Conservation (phyloP, 163 green algal genomes). For the Scenedesmus sp. region DNA sequence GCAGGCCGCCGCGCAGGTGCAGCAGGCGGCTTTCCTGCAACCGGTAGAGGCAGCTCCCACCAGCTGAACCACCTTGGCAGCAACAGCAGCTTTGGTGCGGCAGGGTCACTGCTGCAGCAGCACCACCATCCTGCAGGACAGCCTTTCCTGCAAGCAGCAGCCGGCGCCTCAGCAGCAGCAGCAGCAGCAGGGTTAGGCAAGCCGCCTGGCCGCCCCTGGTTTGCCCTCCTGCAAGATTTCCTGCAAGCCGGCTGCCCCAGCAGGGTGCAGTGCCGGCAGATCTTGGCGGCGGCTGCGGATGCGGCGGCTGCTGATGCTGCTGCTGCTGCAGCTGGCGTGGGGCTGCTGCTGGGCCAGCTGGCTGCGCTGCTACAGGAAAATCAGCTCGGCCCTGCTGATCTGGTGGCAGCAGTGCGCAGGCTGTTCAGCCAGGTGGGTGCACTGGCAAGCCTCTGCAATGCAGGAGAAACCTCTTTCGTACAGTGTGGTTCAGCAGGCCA, state of each 20-base stretch:
- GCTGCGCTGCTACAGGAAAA: background rate
- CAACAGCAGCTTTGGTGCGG: background rate
- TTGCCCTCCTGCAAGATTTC: constrained; percentile 11
- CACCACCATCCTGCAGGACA: background rate
- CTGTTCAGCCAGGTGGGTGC: constrained; percentile 1
- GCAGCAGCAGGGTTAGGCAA: background rate
- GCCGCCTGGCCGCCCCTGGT: background rate
- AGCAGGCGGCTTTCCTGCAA: background rate
- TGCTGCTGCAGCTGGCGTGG: background rate
- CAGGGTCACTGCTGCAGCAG: background rate
- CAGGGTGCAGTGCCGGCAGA: background rate
- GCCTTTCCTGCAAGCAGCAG: background rate
- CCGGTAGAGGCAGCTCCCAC: background rate
- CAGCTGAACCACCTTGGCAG: background rate
- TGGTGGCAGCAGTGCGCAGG: background rate
- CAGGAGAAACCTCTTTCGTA: background rate
- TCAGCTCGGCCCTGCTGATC: background rate
- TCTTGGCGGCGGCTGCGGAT: background rate
- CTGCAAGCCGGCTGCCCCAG: background rate
- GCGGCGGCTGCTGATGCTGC: background rate
- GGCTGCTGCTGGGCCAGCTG: background rate
- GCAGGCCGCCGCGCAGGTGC: background rate
- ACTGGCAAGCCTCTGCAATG: background rate
- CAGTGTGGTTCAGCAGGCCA: too few relatives aligned
- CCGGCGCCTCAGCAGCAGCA: background rate